phyloP scores from a whole-genome alignment of 371 early-diverging fungal genomes.

The Saksenaea vasiformis region DNA sequence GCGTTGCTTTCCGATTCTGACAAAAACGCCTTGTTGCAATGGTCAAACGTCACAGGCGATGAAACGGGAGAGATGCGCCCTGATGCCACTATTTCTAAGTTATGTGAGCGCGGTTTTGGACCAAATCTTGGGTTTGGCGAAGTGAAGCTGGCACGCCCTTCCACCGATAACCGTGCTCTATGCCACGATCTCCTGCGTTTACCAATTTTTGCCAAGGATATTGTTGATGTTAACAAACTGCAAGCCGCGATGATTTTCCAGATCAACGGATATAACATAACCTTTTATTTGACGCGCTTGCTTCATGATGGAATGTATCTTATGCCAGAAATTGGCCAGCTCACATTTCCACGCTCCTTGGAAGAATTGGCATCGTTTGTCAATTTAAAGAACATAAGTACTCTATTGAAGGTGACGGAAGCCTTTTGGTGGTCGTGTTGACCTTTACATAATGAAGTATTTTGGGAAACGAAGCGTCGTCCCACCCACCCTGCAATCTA shows the following conservation, averaged over 20 bases:
- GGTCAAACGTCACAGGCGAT: background rate
- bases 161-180: constrained; percentile 14
- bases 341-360: constrained; percentile 20
- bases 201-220: constrained; percentile 12
- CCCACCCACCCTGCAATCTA: constrained; percentile 18
- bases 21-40: constrained; percentile 17
- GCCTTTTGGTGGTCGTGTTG: constrained; percentile 24
- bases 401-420: constrained; percentile 24
- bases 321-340: constrained; percentile 26
- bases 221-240: constrained; percentile 7
- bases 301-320: constrained; percentile 24
- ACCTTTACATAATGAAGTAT: background rate
- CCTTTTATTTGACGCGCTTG: constrained; percentile 10
- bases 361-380: constrained; percentile 18
- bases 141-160: constrained; percentile 12
- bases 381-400: constrained; percentile 25
- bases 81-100: constrained; percentile 12
- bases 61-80: constrained; percentile 10
- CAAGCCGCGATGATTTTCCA: constrained; percentile 15
- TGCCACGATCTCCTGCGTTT: constrained; percentile 19
- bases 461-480: constrained; percentile 14
- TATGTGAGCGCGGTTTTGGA: constrained; percentile 13
- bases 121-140: constrained; percentile 15
- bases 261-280: constrained; percentile 6
- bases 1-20: constrained; percentile 21